A percentile compares a stretch with the other conserved stretches of the same genome.
Evolutionary conservation across 1,139 yeast species (phyloP).

Genomic region (Kurtzmaniella quercitrusa): DNA sequence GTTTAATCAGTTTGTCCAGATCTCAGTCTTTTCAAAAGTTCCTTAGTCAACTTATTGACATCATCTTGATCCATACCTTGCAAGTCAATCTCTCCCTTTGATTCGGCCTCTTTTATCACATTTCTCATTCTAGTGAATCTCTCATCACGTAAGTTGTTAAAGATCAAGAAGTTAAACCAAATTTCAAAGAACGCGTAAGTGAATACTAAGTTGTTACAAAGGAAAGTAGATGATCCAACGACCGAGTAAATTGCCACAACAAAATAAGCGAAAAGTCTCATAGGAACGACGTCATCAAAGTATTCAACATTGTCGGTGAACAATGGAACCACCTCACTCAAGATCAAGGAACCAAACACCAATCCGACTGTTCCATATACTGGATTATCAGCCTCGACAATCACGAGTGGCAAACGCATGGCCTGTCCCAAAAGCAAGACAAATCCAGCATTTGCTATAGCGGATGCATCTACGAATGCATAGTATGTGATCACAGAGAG

Average conservation of each 20-base stretch:
- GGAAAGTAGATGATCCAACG: constrained; percentile 33
- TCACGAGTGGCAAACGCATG: constrained; percentile 47
- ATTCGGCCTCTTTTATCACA: constrained; percentile 25
- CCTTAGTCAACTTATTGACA: constrained; percentile 4
- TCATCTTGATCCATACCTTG: constrained; percentile 5
- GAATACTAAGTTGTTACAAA: constrained; percentile 62
- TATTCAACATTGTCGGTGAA: constrained; percentile 51
- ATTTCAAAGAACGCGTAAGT: constrained; percentile 63
- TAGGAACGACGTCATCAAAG: constrained; percentile 68
- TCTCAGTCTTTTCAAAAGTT: constrained; percentile 3
- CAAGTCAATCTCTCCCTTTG: constrained; percentile 7
- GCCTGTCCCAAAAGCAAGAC: constrained; percentile 55
- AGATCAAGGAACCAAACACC: constrained; percentile 38
- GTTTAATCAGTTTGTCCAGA: not conserved
- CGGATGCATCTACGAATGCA: constrained; percentile 55
- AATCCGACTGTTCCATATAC: constrained; percentile 50
- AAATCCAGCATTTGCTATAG: constrained; percentile 38
- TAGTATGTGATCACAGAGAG: constrained; percentile 50
- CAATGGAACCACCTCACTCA: constrained; percentile 57
- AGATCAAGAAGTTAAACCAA: constrained; percentile 67
- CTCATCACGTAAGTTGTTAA: constrained; percentile 63
- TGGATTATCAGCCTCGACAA: constrained; percentile 43
- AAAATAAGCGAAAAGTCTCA: constrained; percentile 58
- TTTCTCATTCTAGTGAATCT: constrained; percentile 40
- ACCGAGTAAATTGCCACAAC: constrained; percentile 43